phyloP scores from a whole-genome alignment of 2,329 filamentous ascomycete species.

The Ceratocystis harringtonii region DNA sequence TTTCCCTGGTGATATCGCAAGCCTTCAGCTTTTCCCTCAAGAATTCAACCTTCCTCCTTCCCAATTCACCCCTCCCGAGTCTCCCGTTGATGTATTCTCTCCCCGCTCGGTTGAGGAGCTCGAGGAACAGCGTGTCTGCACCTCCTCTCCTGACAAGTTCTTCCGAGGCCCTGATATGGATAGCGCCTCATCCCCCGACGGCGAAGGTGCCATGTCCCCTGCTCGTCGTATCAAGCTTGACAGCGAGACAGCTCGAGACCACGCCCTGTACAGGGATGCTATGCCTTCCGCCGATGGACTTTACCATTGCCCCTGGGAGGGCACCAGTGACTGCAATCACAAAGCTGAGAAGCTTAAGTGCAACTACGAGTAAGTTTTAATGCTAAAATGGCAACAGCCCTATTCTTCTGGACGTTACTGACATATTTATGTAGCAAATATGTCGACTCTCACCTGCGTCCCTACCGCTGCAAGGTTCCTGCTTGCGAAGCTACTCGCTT shows the following conservation, averaged over 20 bases:
- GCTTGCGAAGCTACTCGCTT: conserved; percentile 77
- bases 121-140: conserved; percentile 15
- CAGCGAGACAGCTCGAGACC: conserved; percentile 45
- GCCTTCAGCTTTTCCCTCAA: conserved; percentile 14
- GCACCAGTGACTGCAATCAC: conserved; percentile 60
- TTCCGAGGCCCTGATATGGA: conserved; percentile 23
- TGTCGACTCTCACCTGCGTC: conserved; percentile 90
- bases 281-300: conserved; percentile 55
- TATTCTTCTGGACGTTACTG: not conserved
- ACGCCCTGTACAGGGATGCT: conserved; percentile 56
- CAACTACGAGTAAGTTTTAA: conserved; percentile 77
- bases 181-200: conserved; percentile 19
- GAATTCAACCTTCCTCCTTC: not conserved
- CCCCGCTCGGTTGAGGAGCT: conserved; percentile 11
- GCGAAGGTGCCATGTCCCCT: conserved; percentile 26
- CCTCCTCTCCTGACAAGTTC: conserved; percentile 29
- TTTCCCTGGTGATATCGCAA: conserved; percentile 9
- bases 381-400: too few species aligned
- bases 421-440: conserved; percentile 55
- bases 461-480: conserved; percentile 81
- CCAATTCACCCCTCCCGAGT: conserved; percentile 19
- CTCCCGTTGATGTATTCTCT: conserved; percentile 15
- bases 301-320: conserved; percentile 85
- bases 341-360: conserved; percentile 93
- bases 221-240: conserved; percentile 36